Evolutionary conservation across 345 rosid genomes (phyloP).

Genomic region (Moricandia moricandioides): DNA sequence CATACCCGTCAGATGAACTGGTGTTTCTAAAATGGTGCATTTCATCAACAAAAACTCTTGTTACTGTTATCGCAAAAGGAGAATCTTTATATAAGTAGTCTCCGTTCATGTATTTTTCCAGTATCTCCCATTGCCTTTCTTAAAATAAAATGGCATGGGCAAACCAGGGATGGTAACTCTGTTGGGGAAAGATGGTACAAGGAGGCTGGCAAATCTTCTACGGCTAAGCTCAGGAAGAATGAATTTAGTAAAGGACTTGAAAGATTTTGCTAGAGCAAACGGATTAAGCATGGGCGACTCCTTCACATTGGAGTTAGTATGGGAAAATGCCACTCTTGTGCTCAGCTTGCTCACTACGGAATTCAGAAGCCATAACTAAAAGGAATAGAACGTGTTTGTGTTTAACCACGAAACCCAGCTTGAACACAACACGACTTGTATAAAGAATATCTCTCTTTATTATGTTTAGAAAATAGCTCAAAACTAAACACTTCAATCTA

Average conservation of each 20-base stretch:
- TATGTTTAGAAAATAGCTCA: too few relatives aligned
- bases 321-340: conserved; percentile 13
- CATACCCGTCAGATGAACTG: too few relatives aligned
- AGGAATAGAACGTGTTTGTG: too few relatives aligned
- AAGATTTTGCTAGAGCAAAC: conserved; percentile 9
- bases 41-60: not conserved
- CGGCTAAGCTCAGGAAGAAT: not conserved
- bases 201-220: not conserved
- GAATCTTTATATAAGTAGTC: not conserved
- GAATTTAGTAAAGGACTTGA: conserved; percentile 19
- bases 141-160: conserved; percentile 12
- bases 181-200: conserved; percentile 4
- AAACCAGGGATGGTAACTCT: conserved; percentile 15
- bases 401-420: too few relatives aligned
- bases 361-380: not conserved
- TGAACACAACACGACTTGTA: too few relatives aligned
- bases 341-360: not conserved
- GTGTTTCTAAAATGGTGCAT: not conserved
- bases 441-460: too few relatives aligned
- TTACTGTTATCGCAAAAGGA: not conserved
- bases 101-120: not conserved
- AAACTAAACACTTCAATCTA: too few relatives aligned
- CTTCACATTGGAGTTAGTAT: conserved; percentile 4
- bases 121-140: conserved; percentile 8
- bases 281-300: not conserved